Conservation (phyloP, 2,329 filamentous ascomycete species). For the Coniosporium tulheliwenetii region DNA sequence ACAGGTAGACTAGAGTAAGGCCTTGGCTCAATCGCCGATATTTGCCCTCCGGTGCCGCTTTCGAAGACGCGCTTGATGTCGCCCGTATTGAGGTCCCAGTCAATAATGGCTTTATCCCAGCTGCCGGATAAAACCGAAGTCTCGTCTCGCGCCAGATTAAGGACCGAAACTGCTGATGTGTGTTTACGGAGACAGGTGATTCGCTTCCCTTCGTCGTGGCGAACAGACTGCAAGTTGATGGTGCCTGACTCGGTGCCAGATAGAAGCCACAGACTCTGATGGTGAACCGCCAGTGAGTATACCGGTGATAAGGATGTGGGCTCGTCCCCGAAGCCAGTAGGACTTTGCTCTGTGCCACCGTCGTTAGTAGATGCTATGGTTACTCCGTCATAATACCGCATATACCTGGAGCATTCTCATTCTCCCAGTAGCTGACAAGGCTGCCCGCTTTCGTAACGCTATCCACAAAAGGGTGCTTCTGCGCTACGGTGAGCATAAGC, state of each 20-base stretch:
- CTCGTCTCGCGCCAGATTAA: conserved; percentile 73
- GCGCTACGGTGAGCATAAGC: conserved; percentile 81
- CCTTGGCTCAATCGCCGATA: conserved; percentile 74
- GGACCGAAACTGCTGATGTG: conserved; percentile 78
- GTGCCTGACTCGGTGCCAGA: conserved; percentile 80
- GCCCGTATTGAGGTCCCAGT: conserved; percentile 91
- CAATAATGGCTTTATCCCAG: conserved; percentile 88
- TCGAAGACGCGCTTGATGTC: conserved; percentile 55
- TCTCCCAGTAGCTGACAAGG: conserved; percentile 95
- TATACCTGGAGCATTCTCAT: conserved; percentile 55
- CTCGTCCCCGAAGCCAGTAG: conserved; percentile 30
- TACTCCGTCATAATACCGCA: background rate
- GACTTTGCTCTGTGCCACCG: conserved; percentile 7
- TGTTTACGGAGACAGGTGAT: conserved; percentile 72
- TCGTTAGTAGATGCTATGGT: conserved; percentile 10
- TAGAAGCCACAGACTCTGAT: conserved; percentile 77
- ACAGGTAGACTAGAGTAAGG: conserved; percentile 63
- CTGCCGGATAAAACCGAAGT: conserved; percentile 77
- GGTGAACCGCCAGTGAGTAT: conserved; percentile 85
- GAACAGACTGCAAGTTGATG: conserved; percentile 85
- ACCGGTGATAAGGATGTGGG: conserved; percentile 61
- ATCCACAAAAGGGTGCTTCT: conserved; percentile 92
- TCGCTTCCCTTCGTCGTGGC: conserved; percentile 86
- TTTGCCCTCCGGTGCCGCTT: conserved; percentile 63
- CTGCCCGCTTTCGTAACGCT: conserved; percentile 92